Evolutionary conservation across 78 protist species (phyloP).

Genomic region (Salpingoeca rosetta): DNA sequence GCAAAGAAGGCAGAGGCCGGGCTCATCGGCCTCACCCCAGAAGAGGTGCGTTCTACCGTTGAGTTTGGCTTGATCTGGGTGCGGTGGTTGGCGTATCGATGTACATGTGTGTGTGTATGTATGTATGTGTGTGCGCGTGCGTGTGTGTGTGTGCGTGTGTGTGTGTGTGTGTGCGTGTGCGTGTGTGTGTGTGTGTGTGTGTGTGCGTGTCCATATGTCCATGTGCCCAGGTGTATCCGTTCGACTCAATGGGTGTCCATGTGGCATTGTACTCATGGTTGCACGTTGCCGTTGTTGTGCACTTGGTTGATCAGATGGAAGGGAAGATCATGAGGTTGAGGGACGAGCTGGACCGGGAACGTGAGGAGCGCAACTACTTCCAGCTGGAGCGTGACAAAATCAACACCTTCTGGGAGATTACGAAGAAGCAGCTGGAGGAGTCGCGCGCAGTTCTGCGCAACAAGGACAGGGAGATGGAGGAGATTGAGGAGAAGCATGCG

Average conservation of each 20-base stretch:
- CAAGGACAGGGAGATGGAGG: conserved; percentile 68
- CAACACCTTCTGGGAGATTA: conserved; percentile 63
- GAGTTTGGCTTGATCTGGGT: no score
- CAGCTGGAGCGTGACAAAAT: conserved; percentile 73
- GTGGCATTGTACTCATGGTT: no score
- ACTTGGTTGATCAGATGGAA: no score
- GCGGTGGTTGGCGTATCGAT: no score
- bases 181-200: no score
- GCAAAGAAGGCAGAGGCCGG: no score
- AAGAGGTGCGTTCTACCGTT: no score
- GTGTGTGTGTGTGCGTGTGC: neutral
- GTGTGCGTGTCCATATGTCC: no score
- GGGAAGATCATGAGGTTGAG: neutral
- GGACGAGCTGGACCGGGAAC: conserved; percentile 30
- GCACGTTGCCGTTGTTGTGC: no score
- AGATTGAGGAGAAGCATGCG: conserved; percentile 55
- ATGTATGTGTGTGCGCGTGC: neutral
- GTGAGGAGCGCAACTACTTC: conserved; percentile 60
- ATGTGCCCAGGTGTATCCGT: no score
- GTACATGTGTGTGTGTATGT: neutral
- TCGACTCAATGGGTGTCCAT: no score
- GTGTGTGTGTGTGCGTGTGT: neutral
- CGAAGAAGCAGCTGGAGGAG: conserved; percentile 56
- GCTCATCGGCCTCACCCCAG: no score
- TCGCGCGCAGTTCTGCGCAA: conserved; percentile 56